Conservation (phyloP, 345 rosid species). For the Lumnitzera littorea region DNA sequence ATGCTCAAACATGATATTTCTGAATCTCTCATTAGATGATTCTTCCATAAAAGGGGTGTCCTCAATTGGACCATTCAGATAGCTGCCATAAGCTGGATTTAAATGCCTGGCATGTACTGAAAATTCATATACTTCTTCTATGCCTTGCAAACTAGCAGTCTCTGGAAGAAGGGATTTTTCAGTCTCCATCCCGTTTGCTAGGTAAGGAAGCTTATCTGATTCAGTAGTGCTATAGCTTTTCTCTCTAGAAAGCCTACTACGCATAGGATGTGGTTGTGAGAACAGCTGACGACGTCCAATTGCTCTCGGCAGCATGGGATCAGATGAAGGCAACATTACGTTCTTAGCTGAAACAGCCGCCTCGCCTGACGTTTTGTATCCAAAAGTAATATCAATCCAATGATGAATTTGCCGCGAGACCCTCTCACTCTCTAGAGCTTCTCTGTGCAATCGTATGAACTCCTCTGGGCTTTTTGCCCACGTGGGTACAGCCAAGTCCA, state of each 20-base stretch:
- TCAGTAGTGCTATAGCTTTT: conserved; percentile 17
- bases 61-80: conserved; percentile 12
- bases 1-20: conserved; percentile 21
- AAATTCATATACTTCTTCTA: conserved; percentile 74
- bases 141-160: conserved; percentile 47
- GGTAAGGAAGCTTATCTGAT: conserved; percentile 23
- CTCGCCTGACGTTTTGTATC: conserved; percentile 86
- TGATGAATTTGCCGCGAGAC: conserved; percentile 73
- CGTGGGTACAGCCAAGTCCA: conserved; percentile 80
- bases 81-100: conserved; percentile 48
- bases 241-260: conserved; percentile 31
- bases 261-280: conserved; percentile 63
- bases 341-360: conserved; percentile 90
- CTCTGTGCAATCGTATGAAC: conserved; percentile 74
- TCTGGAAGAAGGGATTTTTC: conserved; percentile 35
- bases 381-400: conserved; percentile 90
- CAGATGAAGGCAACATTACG: conserved; percentile 86
- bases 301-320: conserved; percentile 55
- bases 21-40: conserved; percentile 19
- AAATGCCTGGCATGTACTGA: conserved; percentile 59
- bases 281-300: conserved; percentile 89
- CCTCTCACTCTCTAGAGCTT: conserved; percentile 72
- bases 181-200: conserved; percentile 29
- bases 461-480: conserved; percentile 85
- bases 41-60: conserved; percentile 25